These are phyloP conservation scores for Talaromyces thailandensis DNA, from an alignment of 495 filamentous ascomycete genomes.

Conservation along the genomic window DNA sequence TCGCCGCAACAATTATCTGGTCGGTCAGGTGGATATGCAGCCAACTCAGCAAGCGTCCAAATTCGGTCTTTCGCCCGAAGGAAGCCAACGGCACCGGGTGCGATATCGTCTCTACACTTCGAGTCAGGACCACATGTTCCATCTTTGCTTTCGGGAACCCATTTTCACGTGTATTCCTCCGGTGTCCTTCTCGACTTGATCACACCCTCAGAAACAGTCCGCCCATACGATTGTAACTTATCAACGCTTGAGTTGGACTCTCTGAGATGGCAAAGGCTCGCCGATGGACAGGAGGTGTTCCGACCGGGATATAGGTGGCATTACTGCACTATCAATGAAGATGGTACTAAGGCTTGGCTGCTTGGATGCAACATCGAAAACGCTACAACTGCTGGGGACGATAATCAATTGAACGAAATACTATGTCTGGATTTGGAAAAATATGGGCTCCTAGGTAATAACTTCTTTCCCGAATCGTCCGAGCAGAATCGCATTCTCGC, in stretches of 20 bases:
- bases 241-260: constrained; percentile 79
- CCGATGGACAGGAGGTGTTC: constrained; percentile 89
- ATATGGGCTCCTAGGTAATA: constrained; percentile 81
- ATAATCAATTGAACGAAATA: constrained; percentile 90
- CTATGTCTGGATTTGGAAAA: constrained; percentile 81
- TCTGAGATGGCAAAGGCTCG: constrained; percentile 85
- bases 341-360: constrained; percentile 91
- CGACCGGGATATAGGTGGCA: constrained; percentile 85
- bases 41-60: constrained; percentile 83
- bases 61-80: constrained; percentile 62
- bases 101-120: constrained; percentile 85
- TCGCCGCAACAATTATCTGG: constrained; percentile 30
- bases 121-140: constrained; percentile 82
- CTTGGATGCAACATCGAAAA: constrained; percentile 80
- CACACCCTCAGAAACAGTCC: constrained; percentile 79
- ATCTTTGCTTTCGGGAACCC: constrained; percentile 76
- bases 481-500: constrained; percentile 46
- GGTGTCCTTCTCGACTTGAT: constrained; percentile 88
- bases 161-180: constrained; percentile 92
- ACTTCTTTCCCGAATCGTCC: constrained; percentile 49
- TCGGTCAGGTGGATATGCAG: constrained; percentile 69
- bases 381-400: constrained; percentile 45
- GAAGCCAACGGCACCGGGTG: constrained; percentile 69
- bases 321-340: constrained; percentile 88
- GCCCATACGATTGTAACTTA: constrained; percentile 76